Evolutionary conservation across 2,329 filamentous ascomycete genomes (phyloP), one percentile per base, ranked within the genome.

Genomic region (Claviceps monticola): DNA sequence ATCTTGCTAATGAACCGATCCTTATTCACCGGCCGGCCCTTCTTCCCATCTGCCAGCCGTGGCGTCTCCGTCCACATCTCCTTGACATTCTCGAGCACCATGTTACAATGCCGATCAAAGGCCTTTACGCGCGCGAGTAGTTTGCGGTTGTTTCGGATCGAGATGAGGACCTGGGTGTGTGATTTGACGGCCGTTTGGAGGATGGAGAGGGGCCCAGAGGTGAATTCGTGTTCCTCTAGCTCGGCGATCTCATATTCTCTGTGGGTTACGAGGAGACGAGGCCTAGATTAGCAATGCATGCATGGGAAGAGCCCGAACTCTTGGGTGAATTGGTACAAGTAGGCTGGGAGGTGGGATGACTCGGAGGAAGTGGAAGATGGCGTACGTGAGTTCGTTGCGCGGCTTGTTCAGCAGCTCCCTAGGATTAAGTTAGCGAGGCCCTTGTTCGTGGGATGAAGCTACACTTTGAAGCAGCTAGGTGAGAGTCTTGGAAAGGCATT

Each of bases 61-160:
- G 91, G 89, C 52, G 86, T 93, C 73, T 98, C 93, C 9, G 90
- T 96, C 93, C 93, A 98, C 91, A 98, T 97, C 74, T 98, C 93
- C 77, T 72, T 71, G 45, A 94, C 89, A 60, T 95, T 95, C 75
- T 95, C 89, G 47, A 96, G 75, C 3, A 95, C 87, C 93, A 98
- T 97, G 73, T 98, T 98, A 80, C 90, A 97, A 72, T 98, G 93
- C 55, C 93, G 80, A 71, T 98, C 93, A 68, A 98, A 98, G 6
- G 93, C 93, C 76, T 98, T 98, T 64, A 98, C 91, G 57, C 93
- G 86, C 49, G 91, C 93, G 51, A 98, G 83, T 47, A 98, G 79
- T 76, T 98, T 98, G 71, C 91, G 86, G 76, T 97, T 97, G 80
- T 95, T 96, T 59, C 93, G 89, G 73, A 91, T 91, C 51, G 88